Conservation (phyloP, 371 early-diverging fungal genomes). For the Apophysomyces variabilis region DNA sequence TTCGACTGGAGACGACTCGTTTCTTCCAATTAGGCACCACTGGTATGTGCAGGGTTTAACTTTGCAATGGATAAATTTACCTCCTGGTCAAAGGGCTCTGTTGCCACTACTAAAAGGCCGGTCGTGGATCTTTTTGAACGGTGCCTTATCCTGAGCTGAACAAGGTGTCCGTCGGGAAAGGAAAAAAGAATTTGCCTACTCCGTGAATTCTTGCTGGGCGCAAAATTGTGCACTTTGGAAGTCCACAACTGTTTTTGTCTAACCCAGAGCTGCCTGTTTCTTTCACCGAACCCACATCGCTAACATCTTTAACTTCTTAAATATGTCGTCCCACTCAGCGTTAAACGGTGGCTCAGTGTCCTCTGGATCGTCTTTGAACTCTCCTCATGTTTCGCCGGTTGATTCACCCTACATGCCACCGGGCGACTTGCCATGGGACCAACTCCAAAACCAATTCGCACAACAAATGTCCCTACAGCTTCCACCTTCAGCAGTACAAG, state of each 20-base stretch:
- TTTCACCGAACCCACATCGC: neutral
- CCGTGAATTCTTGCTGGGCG: too few species aligned
- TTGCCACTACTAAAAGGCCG: too few species aligned
- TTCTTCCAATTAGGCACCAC: too few species aligned
- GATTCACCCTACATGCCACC: conserved; percentile 25
- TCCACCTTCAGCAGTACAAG: conserved; percentile 21
- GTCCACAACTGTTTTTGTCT: neutral
- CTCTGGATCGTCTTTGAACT: conserved; percentile 25
- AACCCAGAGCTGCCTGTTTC: neutral
- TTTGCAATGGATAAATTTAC: too few species aligned
- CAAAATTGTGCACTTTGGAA: too few species aligned
- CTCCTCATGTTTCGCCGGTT: conserved; percentile 24
- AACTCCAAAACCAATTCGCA: conserved; percentile 27
- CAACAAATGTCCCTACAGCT: conserved; percentile 31
- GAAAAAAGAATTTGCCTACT: too few species aligned
- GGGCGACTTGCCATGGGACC: conserved; percentile 26
- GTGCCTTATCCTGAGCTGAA: too few species aligned
- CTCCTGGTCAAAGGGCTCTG: too few species aligned
- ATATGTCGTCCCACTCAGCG: conserved; percentile 17
- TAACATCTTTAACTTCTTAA: conserved; percentile 1
- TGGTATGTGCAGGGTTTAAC: too few species aligned
- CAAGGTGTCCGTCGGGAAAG: too few species aligned
- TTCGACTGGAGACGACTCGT: too few species aligned
- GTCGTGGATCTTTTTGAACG: too few species aligned
- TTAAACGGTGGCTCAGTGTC: conserved; percentile 25